Conservation (phyloP, 2,329 filamentous ascomycete genomes). For the Gnomoniopsis smithogilvyi region DNA sequence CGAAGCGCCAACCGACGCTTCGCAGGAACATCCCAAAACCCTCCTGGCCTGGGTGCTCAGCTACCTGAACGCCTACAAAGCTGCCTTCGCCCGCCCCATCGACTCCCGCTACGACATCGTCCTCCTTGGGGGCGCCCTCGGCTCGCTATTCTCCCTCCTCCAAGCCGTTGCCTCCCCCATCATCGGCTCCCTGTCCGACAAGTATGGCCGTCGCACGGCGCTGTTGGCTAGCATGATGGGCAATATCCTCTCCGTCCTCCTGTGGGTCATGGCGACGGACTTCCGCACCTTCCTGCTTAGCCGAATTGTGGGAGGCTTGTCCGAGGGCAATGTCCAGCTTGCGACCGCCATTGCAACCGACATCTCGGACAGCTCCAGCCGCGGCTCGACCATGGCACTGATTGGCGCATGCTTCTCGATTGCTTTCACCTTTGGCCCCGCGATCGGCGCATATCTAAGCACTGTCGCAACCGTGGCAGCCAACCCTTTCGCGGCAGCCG, state of each 20-base stretch:
- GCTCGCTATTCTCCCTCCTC: slow-evolving; percentile 85
- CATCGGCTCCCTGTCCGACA: slow-evolving; percentile 85
- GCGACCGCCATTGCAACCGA: slow-evolving; percentile 96
- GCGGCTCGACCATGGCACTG: slow-evolving; percentile 91
- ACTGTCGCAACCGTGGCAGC: slow-evolving; percentile 73
- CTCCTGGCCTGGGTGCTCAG: slow-evolving; percentile 75
- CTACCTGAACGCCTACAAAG: slow-evolving; percentile 92
- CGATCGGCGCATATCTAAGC: slow-evolving; percentile 82
- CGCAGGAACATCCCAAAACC: slow-evolving; percentile 47
- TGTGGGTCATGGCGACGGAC: slow-evolving; percentile 92
- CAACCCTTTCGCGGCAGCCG: slow-evolving; percentile 92
- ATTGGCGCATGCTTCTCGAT: slow-evolving; percentile 96
- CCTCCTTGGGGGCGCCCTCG: slow-evolving; percentile 86
- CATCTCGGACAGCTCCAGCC: slow-evolving; percentile 80
- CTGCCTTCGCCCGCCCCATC: slow-evolving; percentile 86
- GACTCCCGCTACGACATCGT: slow-evolving; percentile 97
- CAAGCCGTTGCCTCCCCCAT: slow-evolving; percentile 90
- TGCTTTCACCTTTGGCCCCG: slow-evolving; percentile 94
- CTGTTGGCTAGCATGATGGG: slow-evolving; percentile 89
- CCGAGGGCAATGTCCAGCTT: slow-evolving; percentile 94
- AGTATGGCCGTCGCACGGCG: slow-evolving; percentile 80
- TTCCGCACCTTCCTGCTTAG: slow-evolving; percentile 96
- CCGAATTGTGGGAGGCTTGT: slow-evolving; percentile 85
- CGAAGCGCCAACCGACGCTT: slow-evolving; percentile 56
- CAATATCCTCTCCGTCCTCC: slow-evolving; percentile 87